Base-by-base conservation (phyloP, 306 rosid species). In the Sphenostylis stenocarpa region DNA sequence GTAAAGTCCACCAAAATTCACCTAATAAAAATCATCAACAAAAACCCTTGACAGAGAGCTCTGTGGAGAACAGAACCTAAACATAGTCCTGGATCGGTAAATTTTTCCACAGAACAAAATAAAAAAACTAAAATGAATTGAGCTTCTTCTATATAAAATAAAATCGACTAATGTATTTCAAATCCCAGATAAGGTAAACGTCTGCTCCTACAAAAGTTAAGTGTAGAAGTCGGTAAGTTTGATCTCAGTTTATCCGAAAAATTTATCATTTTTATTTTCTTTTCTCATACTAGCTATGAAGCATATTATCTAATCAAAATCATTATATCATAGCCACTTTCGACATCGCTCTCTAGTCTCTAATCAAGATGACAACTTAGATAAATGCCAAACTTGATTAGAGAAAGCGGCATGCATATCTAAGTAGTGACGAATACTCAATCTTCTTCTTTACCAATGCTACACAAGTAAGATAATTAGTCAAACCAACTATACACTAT, bases 11-110 rank as follows among this genome's bases (percentile, higher is more conserved):
- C 47, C 14, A 68, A 3, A 9, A 36, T 70, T 28, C 17, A 48
- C 68, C 52, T 47, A 20, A 69, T 8, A 64, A 63, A 70, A 13
- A 60, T 11, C 81, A 47, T 61, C 26, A 70, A 17, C 38, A 10
- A 51, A 36, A 48, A 39, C 21, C 31, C 10, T 36, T 36, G 3
- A 48, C 20, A 19, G 36, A 34, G 51, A 72, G 51, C 65, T 26
- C 10, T 1, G 7, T 9, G 44, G 14, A 58, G 12, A 3, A 31
- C 23, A 61, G 20, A 61, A 31, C 24, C 3, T 16, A 15, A 11
- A 16, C 8, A 31, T 6, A 15, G 26, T 23, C 13, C 26, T 55
- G 9, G 14, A 11, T 24, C 6, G 4, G 24, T 24, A 56, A n/a
- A 56, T 1, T 12, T 20, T 1, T 12, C 9, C 16, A 23, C 3